Evolutionary conservation across 768 basidiomycete species (phyloP).

Genomic region (Mycena sanguinolenta): DNA sequence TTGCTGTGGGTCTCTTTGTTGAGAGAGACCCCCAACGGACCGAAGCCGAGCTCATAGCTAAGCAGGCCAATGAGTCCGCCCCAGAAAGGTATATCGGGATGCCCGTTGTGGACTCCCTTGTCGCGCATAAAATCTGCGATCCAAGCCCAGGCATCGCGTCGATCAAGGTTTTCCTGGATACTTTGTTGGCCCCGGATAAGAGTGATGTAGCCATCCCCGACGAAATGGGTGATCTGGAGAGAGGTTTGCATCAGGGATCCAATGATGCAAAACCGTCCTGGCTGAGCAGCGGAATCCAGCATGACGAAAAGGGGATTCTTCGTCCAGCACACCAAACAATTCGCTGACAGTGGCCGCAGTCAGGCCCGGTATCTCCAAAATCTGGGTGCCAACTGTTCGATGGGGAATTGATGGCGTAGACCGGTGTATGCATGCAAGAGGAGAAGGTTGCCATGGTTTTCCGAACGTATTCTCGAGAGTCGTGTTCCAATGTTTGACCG

Average conservation of each 20-base stretch:
- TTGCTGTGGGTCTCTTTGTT: constrained; percentile 35
- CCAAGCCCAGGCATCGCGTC: constrained; percentile 81
- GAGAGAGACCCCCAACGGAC: constrained; percentile 63
- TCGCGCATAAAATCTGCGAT: constrained; percentile 75
- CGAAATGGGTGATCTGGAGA: constrained; percentile 68
- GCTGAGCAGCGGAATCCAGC: constrained; percentile 82
- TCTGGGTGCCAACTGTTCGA: constrained; percentile 47
- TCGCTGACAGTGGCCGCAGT: constrained; percentile 68
- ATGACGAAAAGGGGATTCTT: constrained; percentile 74
- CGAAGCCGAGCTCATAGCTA: constrained; percentile 84
- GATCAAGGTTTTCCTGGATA: constrained; percentile 57
- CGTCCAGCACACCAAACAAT: constrained; percentile 69
- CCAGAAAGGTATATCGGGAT: constrained; percentile 79
- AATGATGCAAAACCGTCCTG: constrained; percentile 82
- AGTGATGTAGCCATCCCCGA: constrained; percentile 63
- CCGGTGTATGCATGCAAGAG: constrained; percentile 42
- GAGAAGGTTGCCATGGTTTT: constrained; percentile 69
- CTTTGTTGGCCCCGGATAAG: constrained; percentile 54
- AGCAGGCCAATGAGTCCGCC: constrained; percentile 84
- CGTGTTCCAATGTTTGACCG: constrained; percentile 56
- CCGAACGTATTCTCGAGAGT: constrained; percentile 55
- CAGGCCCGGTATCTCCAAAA: constrained; percentile 59
- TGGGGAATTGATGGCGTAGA: constrained; percentile 39
- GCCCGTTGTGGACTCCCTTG: constrained; percentile 62
- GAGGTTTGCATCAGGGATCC: constrained; percentile 69